Evolutionary conservation across 179 eudicot genomes (phyloP).

Genomic region (Dionaea muscipula): DNA sequence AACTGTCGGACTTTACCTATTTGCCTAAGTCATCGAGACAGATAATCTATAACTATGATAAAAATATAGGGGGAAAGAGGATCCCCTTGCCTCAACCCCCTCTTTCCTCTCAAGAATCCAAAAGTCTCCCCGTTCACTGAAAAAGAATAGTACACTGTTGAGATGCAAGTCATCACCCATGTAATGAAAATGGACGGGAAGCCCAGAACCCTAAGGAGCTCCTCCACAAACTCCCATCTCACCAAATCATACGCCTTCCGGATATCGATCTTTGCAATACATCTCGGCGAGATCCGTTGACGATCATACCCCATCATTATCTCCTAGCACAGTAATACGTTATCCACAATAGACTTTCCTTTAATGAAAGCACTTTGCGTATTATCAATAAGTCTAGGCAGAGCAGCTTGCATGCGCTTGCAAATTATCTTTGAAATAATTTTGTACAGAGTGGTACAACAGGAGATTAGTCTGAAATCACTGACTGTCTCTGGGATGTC

Average conservation of each 20-base stretch:
- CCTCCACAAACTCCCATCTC: background rate
- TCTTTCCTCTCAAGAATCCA: background rate
- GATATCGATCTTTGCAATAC: background rate
- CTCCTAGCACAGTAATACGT: background rate
- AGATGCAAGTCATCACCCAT: background rate
- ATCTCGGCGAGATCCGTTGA: background rate
- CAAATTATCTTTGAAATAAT: background rate
- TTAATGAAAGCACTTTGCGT: background rate
- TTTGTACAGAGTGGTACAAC: background rate
- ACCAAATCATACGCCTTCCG: background rate
- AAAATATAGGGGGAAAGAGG: background rate
- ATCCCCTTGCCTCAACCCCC: background rate
- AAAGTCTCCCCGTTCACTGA: background rate
- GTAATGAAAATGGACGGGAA: background rate
- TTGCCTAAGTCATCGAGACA: background rate
- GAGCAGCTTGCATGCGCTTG: background rate
- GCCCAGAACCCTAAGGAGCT: background rate
- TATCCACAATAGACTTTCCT: background rate
- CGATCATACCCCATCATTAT: background rate
- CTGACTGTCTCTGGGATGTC: background rate
- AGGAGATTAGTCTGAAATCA: background rate
- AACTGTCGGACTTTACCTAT: no score
- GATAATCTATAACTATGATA: background rate
- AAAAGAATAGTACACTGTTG: background rate
- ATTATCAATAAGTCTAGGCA: background rate